A percentile compares a stretch with the other conserved stretches of the same genome.
phyloP scores from a whole-genome alignment of 2,329 filamentous ascomycete genomes.

The Nectriaceae sp. region DNA sequence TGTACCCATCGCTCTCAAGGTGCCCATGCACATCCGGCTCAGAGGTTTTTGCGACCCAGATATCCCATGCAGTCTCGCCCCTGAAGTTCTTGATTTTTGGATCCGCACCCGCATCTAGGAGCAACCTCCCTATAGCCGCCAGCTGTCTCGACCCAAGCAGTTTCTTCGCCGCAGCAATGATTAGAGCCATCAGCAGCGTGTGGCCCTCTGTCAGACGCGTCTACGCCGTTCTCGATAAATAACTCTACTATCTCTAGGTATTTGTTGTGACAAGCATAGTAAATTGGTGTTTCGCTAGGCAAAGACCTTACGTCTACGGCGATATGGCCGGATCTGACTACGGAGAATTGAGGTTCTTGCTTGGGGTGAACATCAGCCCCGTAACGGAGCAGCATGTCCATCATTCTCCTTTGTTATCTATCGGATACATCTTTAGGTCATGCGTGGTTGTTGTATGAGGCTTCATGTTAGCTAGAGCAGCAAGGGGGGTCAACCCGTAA shows the following conservation, averaged over 20 bases:
- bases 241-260: not conserved
- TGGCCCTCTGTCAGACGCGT: not conserved
- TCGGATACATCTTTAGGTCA: too few relatives aligned
- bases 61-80: not conserved
- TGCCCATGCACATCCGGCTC: too few relatives aligned
- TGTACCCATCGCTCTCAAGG: too few relatives aligned
- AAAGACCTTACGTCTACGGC: not conserved
- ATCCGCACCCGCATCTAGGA: not conserved
- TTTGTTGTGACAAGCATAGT: not conserved
- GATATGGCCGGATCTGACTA: too few relatives aligned
- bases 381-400: not conserved
- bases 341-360: too few relatives aligned
- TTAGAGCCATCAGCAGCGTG: not conserved
- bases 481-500: not conserved
- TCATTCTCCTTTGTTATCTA: not conserved
- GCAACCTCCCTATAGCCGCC: not conserved
- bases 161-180: not conserved
- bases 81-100: not conserved
- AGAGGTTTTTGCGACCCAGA: not conserved
- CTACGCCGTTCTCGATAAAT: not conserved
- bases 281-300: not conserved
- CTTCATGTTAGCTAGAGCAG: not conserved
- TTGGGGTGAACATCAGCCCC: not conserved
- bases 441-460: too few relatives aligned
- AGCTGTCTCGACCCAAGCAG: not conserved